Evolutionary conservation across 306 rosid genomes (phyloP), one percentile per base, ranked within the genome.

Genomic region (Hylodesmum podocarpum): DNA sequence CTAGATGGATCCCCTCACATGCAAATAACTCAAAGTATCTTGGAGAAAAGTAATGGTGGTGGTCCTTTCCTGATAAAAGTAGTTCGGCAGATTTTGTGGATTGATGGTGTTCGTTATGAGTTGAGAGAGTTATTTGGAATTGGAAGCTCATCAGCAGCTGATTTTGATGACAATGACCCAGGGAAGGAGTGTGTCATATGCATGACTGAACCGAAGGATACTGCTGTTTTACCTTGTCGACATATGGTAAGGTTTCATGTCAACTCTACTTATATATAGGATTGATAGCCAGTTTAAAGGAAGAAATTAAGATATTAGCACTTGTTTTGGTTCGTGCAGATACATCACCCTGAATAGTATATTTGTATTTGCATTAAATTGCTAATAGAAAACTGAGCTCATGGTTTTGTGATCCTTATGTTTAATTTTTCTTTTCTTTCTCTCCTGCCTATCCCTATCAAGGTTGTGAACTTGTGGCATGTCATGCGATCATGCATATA

Each of bases 111-210:
- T 36, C 88, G 96, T 16, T 93, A 91, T 80, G 97, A 91, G 85
- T 78, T 93, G 67, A 91, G 93, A 59, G 97, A 93, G 78, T 64
- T 93, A 78, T 93, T 81, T 62, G 98, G 98, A 78, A 88, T 93
- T 47, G 91, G 86, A 82, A 88, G 76, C 81, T 93, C 96, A 6
- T 72, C 83, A 2, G 79, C 75, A 10, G 84, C 85, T 77, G 86
- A 83, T 81, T 88, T 89, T 78, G 84, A 80, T 31, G 92, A 91
- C 76, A 78, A 27, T 77, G 96, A 89, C 80, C 66, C 91, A 1
- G 96, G 92, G 64, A 87, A 87, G 87, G 98, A 89, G 86, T 93
- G 98, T 74, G 96, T 91, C 33, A 89, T 93, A 62, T 93, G 98
- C 93, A 85, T 93, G 91, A 88, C 96, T 9, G 98, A 93, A 83